A percentile compares a stretch with the other conserved stretches of the same genome.
phyloP scores from a whole-genome alignment of 106 monocot genomes.

The Dendrobium chrysotoxum region DNA sequence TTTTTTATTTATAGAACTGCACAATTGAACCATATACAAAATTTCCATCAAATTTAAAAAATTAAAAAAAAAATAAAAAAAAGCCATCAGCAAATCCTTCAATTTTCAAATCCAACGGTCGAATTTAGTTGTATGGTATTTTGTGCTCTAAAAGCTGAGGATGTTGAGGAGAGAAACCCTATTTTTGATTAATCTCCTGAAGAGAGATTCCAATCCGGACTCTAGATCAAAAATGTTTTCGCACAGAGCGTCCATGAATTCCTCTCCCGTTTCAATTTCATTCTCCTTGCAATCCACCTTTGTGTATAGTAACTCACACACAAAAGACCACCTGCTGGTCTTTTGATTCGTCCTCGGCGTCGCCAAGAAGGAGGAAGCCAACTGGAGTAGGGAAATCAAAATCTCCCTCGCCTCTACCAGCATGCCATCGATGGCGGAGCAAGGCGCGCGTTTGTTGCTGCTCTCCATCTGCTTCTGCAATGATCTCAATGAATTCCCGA shows the following conservation, averaged over 20 bases:
- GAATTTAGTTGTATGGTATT: not conserved
- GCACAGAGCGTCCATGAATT: not conserved
- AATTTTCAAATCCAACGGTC: not conserved
- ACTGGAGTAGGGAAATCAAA: not conserved
- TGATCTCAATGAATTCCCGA: constrained; percentile 10
- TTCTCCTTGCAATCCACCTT: not conserved
- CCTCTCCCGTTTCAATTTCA: not conserved
- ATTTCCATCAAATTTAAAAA: too few species aligned
- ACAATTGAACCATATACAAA: too few species aligned
- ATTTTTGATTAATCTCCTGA: not conserved
- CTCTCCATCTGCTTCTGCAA: constrained; percentile 10
- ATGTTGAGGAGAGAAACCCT: constrained; percentile 7
- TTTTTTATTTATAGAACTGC: too few species aligned
- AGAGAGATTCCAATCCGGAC: not conserved
- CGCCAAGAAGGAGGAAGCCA: not conserved
- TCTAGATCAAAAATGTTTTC: not conserved
- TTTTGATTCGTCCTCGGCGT: not conserved
- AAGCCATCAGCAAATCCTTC: not conserved
- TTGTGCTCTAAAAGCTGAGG: constrained; percentile 3
- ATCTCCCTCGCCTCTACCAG: constrained; percentile 12
- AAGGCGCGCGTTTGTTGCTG: not conserved
- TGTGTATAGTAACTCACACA: not conserved
- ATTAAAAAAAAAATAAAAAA: not conserved
- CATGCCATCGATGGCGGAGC: not conserved
- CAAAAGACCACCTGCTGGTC: not conserved